These are phyloP conservation scores for Tilletia walkeri DNA, from an alignment of 1,284 basidiomycete genomes.

Conservation along the genomic window DNA sequence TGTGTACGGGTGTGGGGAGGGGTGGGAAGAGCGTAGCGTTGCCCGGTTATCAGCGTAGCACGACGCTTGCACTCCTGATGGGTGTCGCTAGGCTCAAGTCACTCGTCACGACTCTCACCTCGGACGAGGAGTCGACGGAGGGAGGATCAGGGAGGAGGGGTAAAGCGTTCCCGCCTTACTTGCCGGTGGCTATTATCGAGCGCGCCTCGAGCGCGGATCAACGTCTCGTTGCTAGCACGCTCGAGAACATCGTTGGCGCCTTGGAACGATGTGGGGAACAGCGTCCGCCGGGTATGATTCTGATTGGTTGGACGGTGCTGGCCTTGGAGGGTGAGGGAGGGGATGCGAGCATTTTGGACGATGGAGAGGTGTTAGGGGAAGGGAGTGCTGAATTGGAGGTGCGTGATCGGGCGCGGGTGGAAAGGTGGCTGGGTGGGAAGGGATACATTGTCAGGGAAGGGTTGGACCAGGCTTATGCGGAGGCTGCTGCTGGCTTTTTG, in stretches of 20 bases:
- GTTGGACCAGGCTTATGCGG: constrained; percentile 27
- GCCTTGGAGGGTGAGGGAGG: constrained; percentile 61
- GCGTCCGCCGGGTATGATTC: constrained; percentile 89
- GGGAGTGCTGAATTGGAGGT: not conserved
- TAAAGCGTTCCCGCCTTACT: constrained; percentile 68
- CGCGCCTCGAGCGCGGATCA: constrained; percentile 89
- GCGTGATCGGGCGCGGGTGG: constrained; percentile 31
- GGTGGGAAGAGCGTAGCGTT: constrained; percentile 78
- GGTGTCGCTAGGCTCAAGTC: constrained; percentile 80
- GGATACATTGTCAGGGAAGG: constrained; percentile 40
- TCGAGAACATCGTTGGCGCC: constrained; percentile 70
- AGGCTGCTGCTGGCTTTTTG: not conserved
- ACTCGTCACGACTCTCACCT: constrained; percentile 67
- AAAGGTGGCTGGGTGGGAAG: constrained; percentile 33
- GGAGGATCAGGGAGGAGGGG: constrained; percentile 56
- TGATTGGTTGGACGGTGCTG: constrained; percentile 80
- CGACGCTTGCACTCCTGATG: constrained; percentile 86
- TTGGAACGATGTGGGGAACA: constrained; percentile 77
- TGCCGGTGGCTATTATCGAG: constrained; percentile 89
- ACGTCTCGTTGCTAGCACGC: constrained; percentile 75
- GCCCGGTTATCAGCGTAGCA: constrained; percentile 77
- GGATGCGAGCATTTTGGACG: constrained; percentile 61
- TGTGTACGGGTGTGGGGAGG: constrained; percentile 90
- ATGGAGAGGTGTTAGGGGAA: constrained; percentile 29
- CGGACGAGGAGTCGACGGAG: constrained; percentile 28